A percentile compares a stretch with the other conserved stretches of the same genome.
Evolutionary conservation across 306 rosid species (phyloP).

Genomic region (Quercus robur): DNA sequence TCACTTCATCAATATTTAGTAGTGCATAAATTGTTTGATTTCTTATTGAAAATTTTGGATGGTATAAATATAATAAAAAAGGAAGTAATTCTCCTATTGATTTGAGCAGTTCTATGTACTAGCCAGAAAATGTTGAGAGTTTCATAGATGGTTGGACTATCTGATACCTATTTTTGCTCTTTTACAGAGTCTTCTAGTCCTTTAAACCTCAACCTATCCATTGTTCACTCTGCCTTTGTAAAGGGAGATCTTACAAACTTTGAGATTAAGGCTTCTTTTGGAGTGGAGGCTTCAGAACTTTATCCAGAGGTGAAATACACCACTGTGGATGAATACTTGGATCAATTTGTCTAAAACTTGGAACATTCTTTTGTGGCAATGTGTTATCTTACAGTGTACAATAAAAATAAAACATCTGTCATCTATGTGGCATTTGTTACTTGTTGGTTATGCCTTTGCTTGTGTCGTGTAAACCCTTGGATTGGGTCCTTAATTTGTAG

Average conservation of each 20-base stretch:
- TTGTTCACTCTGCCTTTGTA: slow-evolving; percentile 19
- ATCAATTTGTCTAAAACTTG: slow-evolving; percentile 31
- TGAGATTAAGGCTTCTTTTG: slow-evolving; percentile 35
- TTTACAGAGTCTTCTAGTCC: slow-evolving; percentile 36
- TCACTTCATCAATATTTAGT: no score
- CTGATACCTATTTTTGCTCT: background rate
- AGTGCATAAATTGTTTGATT: no score
- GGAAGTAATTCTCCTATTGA: no score
- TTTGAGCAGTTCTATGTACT: no score
- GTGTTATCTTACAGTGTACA: background rate
- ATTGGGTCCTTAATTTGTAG: background rate
- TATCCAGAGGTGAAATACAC: slow-evolving; percentile 50
- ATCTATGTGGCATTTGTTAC: background rate
- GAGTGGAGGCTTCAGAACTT: slow-evolving; percentile 41
- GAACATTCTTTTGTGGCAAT: no score
- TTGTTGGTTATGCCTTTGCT: background rate
- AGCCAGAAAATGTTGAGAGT: no score
- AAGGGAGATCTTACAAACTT: slow-evolving; percentile 28
- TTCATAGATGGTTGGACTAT: no score
- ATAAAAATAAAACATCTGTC: background rate
- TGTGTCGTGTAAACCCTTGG: background rate
- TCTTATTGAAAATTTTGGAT: no score
- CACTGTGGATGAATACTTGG: slow-evolving; percentile 19
- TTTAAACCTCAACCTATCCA: slow-evolving; percentile 3
- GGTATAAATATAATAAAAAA: no score